Percentiles rank a stretch among this genome's conserved stretches.
Conservation (phyloP, 139 green algal species). For the Auxenochlorella pyrenoidosa region DNA sequence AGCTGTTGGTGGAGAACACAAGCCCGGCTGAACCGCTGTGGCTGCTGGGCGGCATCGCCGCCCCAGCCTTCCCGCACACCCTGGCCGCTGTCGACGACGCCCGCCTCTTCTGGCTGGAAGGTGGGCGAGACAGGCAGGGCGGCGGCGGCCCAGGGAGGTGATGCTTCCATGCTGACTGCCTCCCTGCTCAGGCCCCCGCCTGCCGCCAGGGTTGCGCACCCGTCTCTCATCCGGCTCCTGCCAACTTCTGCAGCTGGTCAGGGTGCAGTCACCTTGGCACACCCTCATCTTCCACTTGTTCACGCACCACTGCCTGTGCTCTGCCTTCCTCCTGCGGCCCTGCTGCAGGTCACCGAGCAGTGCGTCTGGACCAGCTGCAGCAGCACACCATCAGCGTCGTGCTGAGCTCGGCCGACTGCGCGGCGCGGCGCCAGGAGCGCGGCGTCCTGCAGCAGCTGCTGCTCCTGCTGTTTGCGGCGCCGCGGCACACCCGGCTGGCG, state of each 20-base stretch:
- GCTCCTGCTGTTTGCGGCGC: slow-evolving; percentile 28
- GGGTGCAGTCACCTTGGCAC: not conserved
- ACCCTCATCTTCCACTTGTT: too few species aligned
- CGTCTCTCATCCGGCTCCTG: too few species aligned
- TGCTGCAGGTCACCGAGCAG: not conserved
- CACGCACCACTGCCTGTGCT: not conserved
- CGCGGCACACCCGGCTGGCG: not conserved
- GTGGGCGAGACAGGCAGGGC: not conserved
- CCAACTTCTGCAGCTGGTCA: too few species aligned
- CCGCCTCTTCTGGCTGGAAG: slow-evolving; percentile 32
- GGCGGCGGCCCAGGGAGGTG: too few species aligned
- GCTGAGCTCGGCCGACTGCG: slow-evolving; percentile 26
- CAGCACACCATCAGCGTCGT: slow-evolving; percentile 29
- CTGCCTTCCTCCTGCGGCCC: not conserved
- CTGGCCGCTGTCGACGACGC: slow-evolving; percentile 29
- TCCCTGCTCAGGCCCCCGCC: not conserved
- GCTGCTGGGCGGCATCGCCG: slow-evolving; percentile 34
- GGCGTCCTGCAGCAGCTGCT: slow-evolving; percentile 44
- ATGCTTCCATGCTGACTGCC: too few species aligned
- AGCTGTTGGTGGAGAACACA: slow-evolving; percentile 15
- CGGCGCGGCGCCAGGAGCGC: not conserved
- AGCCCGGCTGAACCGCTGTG: not conserved
- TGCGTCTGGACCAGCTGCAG: slow-evolving; percentile 14
- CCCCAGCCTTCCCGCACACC: slow-evolving; percentile 26
- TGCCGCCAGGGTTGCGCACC: not conserved